Evolutionary conservation across 2,329 filamentous ascomycete genomes (phyloP).

Genomic region (Cercospora sp.): DNA sequence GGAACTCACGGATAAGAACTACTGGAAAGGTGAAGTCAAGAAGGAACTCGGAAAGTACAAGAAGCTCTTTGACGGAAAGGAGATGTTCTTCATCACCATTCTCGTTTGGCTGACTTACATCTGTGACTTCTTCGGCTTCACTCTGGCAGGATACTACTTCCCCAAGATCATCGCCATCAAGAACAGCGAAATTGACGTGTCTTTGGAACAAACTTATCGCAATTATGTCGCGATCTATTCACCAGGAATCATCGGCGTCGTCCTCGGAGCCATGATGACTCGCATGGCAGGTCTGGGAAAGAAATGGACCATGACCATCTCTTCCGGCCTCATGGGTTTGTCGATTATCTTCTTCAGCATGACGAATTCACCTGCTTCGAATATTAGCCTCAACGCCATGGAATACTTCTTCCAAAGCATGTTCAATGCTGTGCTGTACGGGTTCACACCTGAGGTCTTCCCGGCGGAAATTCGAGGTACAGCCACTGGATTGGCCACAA

Average conservation of each 20-base stretch:
- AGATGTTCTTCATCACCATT: conserved; percentile 49
- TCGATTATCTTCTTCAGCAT: conserved; percentile 49
- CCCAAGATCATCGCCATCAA: conserved; percentile 55
- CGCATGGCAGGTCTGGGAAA: conserved; percentile 46
- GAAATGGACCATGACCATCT: conserved; percentile 50
- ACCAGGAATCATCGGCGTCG: conserved; percentile 54
- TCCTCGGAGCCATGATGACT: conserved; percentile 54
- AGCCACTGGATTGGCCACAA: conserved; percentile 57
- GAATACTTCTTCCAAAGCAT: conserved; percentile 56
- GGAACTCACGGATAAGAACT: conserved; percentile 10
- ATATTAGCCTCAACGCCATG: conserved; percentile 54
- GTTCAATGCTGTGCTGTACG: conserved; percentile 56
- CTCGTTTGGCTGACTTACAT: conserved; percentile 55
- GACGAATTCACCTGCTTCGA: conserved; percentile 49
- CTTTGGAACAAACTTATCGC: conserved; percentile 52
- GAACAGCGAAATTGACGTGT: conserved; percentile 48
- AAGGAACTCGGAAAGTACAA: conserved; percentile 47
- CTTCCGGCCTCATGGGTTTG: conserved; percentile 46
- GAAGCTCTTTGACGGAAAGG: conserved; percentile 47
- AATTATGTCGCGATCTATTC: conserved; percentile 58
- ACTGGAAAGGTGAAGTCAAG: conserved; percentile 38
- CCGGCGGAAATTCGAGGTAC: conserved; percentile 50
- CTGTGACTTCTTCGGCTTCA: conserved; percentile 54
- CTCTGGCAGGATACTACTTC: conserved; percentile 51
- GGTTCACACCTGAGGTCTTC: conserved; percentile 55